These are phyloP conservation scores for Syzygium aromaticum DNA, from an alignment of 345 rosid species.

Conservation along the genomic window DNA sequence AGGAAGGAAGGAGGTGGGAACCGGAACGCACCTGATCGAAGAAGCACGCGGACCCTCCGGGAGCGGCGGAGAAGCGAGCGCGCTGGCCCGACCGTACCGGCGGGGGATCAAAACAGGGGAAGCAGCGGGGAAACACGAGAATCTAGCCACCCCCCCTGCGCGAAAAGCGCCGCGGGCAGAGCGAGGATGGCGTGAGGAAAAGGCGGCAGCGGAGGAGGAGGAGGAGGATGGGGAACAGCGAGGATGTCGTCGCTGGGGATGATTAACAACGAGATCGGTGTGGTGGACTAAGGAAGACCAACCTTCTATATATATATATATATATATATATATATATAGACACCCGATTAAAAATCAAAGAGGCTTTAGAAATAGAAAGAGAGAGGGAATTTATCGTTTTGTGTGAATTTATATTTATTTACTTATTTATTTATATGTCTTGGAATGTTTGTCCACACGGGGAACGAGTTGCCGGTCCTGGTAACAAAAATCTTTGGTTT, in stretches of 20 bases:
- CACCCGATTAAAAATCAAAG: not conserved
- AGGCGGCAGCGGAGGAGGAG: no score
- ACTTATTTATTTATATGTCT: no score
- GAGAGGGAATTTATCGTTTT: not conserved
- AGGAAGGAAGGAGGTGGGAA: not conserved
- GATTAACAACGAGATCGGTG: not conserved
- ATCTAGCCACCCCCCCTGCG: not conserved
- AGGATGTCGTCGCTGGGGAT: not conserved
- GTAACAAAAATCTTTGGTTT: no score
- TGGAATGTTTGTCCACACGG: not conserved
- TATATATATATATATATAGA: no score
- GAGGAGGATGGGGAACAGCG: not conserved
- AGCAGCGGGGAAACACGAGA: not conserved
- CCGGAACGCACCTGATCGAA: not conserved
- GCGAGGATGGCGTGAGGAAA: not conserved
- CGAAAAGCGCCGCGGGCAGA: not conserved
- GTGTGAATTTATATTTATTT: not conserved
- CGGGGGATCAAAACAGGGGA: not conserved
- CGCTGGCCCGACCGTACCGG: not conserved
- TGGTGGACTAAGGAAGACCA: not conserved
- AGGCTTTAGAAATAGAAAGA: not conserved
- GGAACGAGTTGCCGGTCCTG: no score
- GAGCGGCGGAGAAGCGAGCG: not conserved
- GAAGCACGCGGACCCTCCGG: not conserved
- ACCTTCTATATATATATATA: not conserved